A percentile compares a stretch with the other conserved stretches of the same genome.
Conservation (phyloP, 768 basidiomycete genomes). For the Suillus occidentalis region DNA sequence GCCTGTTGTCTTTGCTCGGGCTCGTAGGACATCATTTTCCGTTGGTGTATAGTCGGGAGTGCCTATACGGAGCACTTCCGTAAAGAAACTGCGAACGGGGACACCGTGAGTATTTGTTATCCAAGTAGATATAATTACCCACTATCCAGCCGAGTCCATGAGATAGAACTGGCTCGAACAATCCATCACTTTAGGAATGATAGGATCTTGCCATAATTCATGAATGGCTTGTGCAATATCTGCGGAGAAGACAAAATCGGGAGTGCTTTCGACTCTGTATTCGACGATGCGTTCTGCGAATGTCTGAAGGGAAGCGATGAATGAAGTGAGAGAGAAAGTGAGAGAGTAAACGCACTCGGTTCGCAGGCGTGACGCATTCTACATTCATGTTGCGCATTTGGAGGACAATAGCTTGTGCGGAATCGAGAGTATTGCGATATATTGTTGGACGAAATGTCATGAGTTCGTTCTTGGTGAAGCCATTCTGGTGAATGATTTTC, state of each 20-base stretch:
- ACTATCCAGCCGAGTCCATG: conserved; percentile 95
- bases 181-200: conserved; percentile 51
- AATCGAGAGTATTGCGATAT: conserved; percentile 86
- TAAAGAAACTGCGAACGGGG: conserved; percentile 67
- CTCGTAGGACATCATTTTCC: conserved; percentile 82
- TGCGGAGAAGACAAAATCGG: conserved; percentile 49
- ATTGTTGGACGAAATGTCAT: conserved; percentile 75
- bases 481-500: conserved; percentile 97
- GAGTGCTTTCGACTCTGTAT: conserved; percentile 45
- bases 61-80: conserved; percentile 81
- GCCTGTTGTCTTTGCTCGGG: conserved; percentile 87
- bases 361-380: conserved; percentile 67
- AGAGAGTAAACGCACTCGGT: conserved; percentile 41
- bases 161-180: conserved; percentile 81
- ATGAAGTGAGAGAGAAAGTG: not conserved
- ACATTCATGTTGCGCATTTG: conserved; percentile 86
- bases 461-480: conserved; percentile 79
- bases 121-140: conserved; percentile 29
- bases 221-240: conserved; percentile 70
- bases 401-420: conserved; percentile 79
- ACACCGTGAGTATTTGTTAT: not conserved
- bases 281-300: conserved; percentile 64
- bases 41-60: conserved; percentile 79
- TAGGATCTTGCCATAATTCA: conserved; percentile 69
- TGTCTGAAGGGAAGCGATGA: conserved; percentile 28